phyloP scores from a whole-genome alignment of 2,329 filamentous ascomycete genomes.

The Teratosphaeria pseudoeucalypti region DNA sequence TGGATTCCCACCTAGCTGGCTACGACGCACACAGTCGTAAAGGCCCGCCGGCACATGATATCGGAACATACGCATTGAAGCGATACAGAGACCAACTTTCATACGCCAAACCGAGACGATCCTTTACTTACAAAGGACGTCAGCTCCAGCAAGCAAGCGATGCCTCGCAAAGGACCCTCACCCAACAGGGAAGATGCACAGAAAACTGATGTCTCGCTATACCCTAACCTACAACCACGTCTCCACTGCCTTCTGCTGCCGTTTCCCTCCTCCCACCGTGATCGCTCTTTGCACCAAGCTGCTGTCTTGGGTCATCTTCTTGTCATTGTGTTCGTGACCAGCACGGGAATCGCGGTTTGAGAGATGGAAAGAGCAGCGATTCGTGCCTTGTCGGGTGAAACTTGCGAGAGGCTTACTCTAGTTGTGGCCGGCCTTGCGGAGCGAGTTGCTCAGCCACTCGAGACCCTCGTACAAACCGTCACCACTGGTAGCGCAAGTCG shows the following conservation, averaged over 20 bases:
- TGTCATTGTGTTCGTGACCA: neutral
- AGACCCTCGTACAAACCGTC: constrained; percentile 99
- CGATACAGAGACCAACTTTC: neutral
- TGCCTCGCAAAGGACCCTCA: neutral
- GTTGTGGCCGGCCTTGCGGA: constrained; percentile 44
- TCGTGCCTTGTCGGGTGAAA: neutral
- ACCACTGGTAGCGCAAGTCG: constrained; percentile 95
- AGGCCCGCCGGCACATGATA: neutral
- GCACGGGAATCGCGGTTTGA: neutral
- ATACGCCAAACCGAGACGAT: neutral
- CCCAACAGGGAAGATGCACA: neutral
- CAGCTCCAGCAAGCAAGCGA: neutral
- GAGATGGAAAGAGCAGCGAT: neutral
- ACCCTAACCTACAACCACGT: neutral
- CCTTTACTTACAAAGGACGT: neutral
- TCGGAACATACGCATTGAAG: neutral
- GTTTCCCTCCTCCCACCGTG: neutral
- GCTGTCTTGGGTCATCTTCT: neutral
- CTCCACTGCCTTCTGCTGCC: neutral
- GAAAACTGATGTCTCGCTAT: neutral
- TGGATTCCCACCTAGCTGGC: neutral
- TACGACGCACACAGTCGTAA: neutral
- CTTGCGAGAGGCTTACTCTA: constrained; percentile 15
- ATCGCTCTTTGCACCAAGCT: neutral
- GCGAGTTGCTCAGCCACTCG: constrained; percentile 48